Base-by-base conservation (phyloP, 2,329 filamentous ascomycete species). In the Hysterium pulicare region DNA sequence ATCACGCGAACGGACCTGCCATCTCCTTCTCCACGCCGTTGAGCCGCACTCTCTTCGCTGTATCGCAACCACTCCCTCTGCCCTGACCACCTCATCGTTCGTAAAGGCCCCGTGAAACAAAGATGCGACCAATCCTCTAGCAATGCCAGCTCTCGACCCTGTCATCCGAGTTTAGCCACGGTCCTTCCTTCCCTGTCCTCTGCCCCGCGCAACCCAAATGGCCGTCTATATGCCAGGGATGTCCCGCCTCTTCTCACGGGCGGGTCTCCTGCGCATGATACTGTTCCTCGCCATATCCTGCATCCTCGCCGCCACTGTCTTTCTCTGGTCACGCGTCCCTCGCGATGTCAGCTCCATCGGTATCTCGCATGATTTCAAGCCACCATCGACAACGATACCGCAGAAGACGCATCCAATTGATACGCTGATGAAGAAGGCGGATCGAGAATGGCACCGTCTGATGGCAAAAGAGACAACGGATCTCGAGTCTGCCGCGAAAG, bases 361-460 rank as follows among this genome's bases (percentile, higher is more conserved):
- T 15, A 40, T 40, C 17, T 33, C 35, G 2, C 31, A 39, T 17
- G 19, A 21, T 21, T 36, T 36, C 32, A 38, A 36, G 33, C 28
- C 31, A 24, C 42, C 39, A 21, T 24, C 13, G 19, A 40, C 13
- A 24, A 8, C 17, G 17, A 36, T 44, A 33, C 23, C 19, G 6
- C 23, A 17, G 20, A n/a, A 20, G 39, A 19, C 21, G 15, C 69
- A 72, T 44, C 66, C 67, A 1, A 71, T 71, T 40, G 66, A 71
- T 36, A 47, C 54, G 23, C 54, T 72, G 30, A 64, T 67, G 32
- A 42, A 48, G 16, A 46, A 53, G 10, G 69, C 66, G 34, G 59
- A 71, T 43, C 48, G 39, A 10, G 54, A 61, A 5, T 59, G 58
- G 28, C 33, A 53, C 13, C 43, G 26, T 4, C 41, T 71, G 4